Evolutionary conservation across 768 basidiomycete species (phyloP), one percentile per base, ranked within the genome.

Genomic region (Phaffia australis): DNA sequence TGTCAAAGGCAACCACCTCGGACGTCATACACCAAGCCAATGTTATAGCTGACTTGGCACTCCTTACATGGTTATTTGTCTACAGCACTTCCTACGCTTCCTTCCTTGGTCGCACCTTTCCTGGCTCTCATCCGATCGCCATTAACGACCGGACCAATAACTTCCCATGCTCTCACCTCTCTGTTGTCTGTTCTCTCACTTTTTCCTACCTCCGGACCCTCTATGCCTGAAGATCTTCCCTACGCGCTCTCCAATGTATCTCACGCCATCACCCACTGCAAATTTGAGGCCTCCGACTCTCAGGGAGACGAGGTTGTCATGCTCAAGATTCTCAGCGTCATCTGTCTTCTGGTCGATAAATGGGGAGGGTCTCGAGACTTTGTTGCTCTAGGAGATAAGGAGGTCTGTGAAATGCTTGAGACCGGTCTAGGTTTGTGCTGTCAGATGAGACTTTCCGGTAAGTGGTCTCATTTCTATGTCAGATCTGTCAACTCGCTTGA

Each of bases 301-400:
- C 90, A 92, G n/a, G 88, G 90, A 6, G 95, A 99, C 77, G 95
- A 99, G 76, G 88, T 95, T 9, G 93, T 97, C 11, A 80, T 98
- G 8, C 81, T 94, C 70, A 88, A 85, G 75, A 91, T 98, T 67
- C 84, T 98, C 80, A 82, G 85, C 9, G 85, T 98, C 21, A 91
- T 94, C 61, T 84, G 89, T 69, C 84, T 88, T 70, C 87, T 87
- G 72, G 80, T 95, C 70, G 85, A 86, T 70, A 56, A 69, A 55
- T 75, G 54, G 67, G 72, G 59, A 69, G 72, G 62, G 42, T 87
- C 88, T 0, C 21, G n/a, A 1, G 56, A 32, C 19, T 32, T 19
- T 19, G 75, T 77, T n/a, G 79, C 80, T 14, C 81, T 98, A 47
- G 89, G 88, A 30, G 94, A 99, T 72, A 83, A 95, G 62, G 90